Conservation (phyloP, 305 asterid genomes). For the Solanum chacoense region DNA sequence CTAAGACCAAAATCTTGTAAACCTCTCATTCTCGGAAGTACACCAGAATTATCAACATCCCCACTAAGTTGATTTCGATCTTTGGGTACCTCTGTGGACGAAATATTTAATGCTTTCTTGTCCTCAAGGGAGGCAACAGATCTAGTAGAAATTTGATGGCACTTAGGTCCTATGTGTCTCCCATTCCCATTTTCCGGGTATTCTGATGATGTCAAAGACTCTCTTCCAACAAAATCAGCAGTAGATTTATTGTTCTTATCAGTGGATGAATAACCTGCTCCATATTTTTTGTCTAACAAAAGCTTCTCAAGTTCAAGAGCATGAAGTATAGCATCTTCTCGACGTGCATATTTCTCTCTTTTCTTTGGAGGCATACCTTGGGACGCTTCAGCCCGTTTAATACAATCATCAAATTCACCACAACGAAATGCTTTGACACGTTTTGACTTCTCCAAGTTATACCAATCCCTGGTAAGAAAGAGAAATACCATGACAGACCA, state of each 20-base stretch:
- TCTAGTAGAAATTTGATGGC: constrained; percentile 26
- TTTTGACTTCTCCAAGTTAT: constrained; percentile 94
- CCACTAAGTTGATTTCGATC: constrained; percentile 42
- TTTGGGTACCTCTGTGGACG: constrained; percentile 18
- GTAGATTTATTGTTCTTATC: constrained; percentile 32
- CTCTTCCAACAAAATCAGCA: constrained; percentile 23
- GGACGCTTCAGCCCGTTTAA: constrained; percentile 89
- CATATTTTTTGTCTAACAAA: constrained; percentile 54
- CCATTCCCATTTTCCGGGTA: constrained; percentile 33
- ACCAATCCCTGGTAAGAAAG: constrained; percentile 69
- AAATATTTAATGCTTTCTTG: constrained; percentile 30
- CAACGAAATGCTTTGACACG: constrained; percentile 92
- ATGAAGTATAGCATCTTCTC: constrained; percentile 97
- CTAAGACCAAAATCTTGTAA: constrained; percentile 71
- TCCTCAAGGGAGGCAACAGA: constrained; percentile 27
- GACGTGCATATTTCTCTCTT: constrained; percentile 95
- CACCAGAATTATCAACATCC: constrained; percentile 51
- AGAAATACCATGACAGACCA: constrained; percentile 12
- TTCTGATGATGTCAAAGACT: constrained; percentile 23
- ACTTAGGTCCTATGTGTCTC: constrained; percentile 18
- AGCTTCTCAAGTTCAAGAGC: constrained; percentile 91
- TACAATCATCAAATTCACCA: constrained; percentile 92
- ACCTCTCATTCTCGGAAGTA: constrained; percentile 66
- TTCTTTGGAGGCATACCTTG: constrained; percentile 93
- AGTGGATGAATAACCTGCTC: constrained; percentile 40